Evolutionary conservation across 148 eudicot genomes (phyloP).

Genomic region (Diospyros lotus): DNA sequence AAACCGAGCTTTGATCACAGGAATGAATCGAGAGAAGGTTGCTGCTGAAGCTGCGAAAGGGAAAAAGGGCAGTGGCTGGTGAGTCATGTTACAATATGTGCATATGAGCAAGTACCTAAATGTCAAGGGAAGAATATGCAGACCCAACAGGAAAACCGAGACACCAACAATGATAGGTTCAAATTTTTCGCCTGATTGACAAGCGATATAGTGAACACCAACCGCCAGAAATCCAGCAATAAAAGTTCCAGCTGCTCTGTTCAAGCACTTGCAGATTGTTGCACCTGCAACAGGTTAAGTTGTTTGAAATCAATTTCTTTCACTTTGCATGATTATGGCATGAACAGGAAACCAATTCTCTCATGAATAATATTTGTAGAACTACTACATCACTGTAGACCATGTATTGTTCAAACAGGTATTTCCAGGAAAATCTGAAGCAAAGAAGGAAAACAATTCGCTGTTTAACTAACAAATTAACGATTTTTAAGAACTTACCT

Average conservation of each 20-base stretch:
- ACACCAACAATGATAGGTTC: constrained; percentile 64
- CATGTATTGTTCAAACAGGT: no score
- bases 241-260: constrained; percentile 55
- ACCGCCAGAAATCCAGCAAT: constrained; percentile 71
- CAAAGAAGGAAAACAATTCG: no score
- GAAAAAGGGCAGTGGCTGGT: not conserved
- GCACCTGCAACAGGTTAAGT: constrained; percentile 44
- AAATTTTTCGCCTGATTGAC: constrained; percentile 44
- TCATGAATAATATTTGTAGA: no score
- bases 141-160: constrained; percentile 63
- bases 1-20: constrained; percentile 22
- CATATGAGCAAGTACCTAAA: not conserved
- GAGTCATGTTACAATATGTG: not conserved
- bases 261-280: constrained; percentile 60
- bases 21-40: constrained; percentile 27
- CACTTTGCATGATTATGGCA: not conserved
- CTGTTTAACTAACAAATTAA: no score
- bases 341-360: not conserved
- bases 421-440: no score
- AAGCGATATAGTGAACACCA: constrained; percentile 75
- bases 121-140: not conserved
- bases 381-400: no score
- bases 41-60: constrained; percentile 21
- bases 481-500: constrained; percentile 12
- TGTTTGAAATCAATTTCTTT: not conserved